phyloP scores from a whole-genome alignment of 1,284 basidiomycete genomes.

The Ceratobasidium papillatum region DNA sequence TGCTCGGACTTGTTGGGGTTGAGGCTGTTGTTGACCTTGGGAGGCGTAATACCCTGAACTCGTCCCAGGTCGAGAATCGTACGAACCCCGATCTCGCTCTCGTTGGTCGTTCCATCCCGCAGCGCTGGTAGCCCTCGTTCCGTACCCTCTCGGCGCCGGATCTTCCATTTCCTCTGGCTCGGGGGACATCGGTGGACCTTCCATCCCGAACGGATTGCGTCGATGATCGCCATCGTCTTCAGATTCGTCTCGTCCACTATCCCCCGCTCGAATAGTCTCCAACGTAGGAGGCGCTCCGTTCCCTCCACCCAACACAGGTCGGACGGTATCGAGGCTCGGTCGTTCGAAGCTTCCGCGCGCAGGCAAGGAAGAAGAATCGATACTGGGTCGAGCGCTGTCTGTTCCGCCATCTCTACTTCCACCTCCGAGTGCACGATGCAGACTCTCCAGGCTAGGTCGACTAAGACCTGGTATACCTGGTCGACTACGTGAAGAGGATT shows the following conservation, averaged over 20 bases:
- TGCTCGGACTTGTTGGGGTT: constrained; percentile 13
- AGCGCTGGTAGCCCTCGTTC: not conserved
- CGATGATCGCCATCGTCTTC: not conserved
- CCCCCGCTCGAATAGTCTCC: constrained; percentile 1
- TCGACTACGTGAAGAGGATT: constrained; percentile 3
- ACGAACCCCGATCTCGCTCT: not conserved
- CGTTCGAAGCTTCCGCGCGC: constrained; percentile 9
- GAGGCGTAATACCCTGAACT: constrained; percentile 26
- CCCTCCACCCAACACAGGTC: not conserved
- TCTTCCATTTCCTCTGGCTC: not conserved
- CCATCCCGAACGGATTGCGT: not conserved
- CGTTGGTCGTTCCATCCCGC: constrained; percentile 21
- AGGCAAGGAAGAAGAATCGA: not conserved
- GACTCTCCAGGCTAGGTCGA: constrained; percentile 14
- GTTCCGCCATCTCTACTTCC: constrained; percentile 14
- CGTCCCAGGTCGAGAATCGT: constrained; percentile 16
- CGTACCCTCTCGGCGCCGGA: not conserved
- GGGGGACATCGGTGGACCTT: not conserved
- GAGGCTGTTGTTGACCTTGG: not conserved
- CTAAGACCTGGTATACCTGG: not conserved
- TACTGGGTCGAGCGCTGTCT: constrained; percentile 16
- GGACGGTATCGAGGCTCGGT: constrained; percentile 29
- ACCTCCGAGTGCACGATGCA: constrained; percentile 15
- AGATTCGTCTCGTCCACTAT: constrained; percentile 10
- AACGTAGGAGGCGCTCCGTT: not conserved